phyloP scores from a whole-genome alignment of 1,139 yeast species.

The Geotrichum europaeum region DNA sequence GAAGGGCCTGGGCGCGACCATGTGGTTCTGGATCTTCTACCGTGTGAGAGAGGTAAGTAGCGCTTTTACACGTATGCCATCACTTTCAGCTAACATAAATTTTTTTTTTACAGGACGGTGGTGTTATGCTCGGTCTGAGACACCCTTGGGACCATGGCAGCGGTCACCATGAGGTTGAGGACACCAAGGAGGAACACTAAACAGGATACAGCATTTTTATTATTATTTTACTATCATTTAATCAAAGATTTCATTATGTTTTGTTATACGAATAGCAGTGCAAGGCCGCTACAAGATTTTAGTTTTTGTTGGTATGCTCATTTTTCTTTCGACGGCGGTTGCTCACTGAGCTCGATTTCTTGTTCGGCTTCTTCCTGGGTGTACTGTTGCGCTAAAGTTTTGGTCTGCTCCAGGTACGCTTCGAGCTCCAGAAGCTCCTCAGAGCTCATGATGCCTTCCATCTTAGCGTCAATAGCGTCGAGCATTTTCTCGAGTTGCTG shows the following conservation, averaged over 20 bases:
- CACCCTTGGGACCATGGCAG: conserved; percentile 40
- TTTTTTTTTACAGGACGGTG: conserved; percentile 36
- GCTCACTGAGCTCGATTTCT: not conserved
- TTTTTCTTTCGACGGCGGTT: not conserved
- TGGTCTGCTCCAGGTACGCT: conserved; percentile 2
- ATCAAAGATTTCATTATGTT: not conserved
- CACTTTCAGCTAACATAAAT: not conserved
- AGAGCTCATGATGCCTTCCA: conserved; percentile 42
- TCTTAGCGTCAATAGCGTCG: conserved; percentile 49
- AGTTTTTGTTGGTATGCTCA: not conserved
- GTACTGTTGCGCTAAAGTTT: not conserved
- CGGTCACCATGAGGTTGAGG: conserved; percentile 20
- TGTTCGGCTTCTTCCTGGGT: not conserved
- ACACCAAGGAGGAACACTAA: conserved; percentile 14
- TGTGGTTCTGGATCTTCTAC: conserved; percentile 85
- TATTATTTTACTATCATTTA: not conserved
- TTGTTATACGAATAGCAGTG: not conserved
- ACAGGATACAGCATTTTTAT: conserved; percentile 2
- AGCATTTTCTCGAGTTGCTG: conserved; percentile 48
- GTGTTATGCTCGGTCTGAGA: conserved; percentile 38
- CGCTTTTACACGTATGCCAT: not conserved
- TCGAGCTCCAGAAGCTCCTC: conserved; percentile 30
- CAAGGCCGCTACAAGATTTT: not conserved
- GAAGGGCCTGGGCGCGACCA: conserved; percentile 67
- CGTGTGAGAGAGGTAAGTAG: conserved; percentile 56